phyloP scores from a whole-genome alignment of 768 basidiomycete species.

The Zangia roseola region DNA sequence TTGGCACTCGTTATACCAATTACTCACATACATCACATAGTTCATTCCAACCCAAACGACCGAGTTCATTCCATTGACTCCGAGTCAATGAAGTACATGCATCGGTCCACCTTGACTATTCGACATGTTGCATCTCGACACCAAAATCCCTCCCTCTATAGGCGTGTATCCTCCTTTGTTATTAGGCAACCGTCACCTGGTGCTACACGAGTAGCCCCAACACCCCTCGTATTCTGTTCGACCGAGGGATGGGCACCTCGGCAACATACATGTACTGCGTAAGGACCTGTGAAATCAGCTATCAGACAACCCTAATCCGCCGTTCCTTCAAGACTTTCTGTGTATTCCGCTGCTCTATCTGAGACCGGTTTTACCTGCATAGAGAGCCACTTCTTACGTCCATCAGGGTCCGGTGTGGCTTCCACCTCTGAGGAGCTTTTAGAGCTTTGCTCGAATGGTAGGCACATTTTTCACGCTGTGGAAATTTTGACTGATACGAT shows the following conservation, averaged over 20 bases:
- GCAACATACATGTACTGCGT: constrained; percentile 39
- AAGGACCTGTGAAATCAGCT: constrained; percentile 1
- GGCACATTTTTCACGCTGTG: constrained; percentile 6
- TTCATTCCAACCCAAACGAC: too few relatives aligned
- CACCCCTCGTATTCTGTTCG: constrained; percentile 54
- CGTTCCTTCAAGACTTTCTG: constrained; percentile 19
- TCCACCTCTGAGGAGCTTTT: constrained; percentile 30
- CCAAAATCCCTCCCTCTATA: not conserved
- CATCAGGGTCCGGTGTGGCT: not conserved
- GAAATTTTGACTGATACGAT: not conserved
- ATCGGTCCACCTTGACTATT: not conserved
- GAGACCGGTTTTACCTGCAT: constrained; percentile 51
- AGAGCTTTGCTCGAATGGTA: constrained; percentile 41
- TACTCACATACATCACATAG: too few relatives aligned
- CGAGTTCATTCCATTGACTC: too few relatives aligned
- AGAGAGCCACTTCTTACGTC: constrained; percentile 39
- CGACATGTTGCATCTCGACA: not conserved
- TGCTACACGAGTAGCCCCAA: constrained; percentile 49
- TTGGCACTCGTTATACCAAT: too few relatives aligned
- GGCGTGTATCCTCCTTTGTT: constrained; percentile 33
- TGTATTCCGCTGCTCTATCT: constrained; percentile 40
- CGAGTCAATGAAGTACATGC: too few relatives aligned
- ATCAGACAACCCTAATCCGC: not conserved
- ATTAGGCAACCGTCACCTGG: constrained; percentile 35
- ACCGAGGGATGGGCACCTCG: constrained; percentile 43